Evolutionary conservation across 768 basidiomycete species (phyloP).

Genomic region (Lactarius indigo): DNA sequence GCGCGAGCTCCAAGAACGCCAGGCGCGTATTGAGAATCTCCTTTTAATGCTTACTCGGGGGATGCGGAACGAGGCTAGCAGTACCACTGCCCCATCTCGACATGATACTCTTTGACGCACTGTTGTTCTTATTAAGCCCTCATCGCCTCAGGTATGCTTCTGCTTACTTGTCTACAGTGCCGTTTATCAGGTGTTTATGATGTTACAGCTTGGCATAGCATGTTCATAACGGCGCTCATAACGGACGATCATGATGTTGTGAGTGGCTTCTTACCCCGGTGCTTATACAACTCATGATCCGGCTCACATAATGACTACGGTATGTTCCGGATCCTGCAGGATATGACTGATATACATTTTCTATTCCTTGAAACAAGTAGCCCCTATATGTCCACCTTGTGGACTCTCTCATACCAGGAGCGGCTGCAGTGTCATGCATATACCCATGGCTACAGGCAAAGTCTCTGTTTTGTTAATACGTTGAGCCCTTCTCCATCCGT

Average conservation of each 20-base stretch:
- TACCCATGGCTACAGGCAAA: background rate
- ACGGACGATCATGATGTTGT: background rate
- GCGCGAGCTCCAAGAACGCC: slow-evolving; percentile 76
- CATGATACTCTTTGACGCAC: slow-evolving; percentile 21
- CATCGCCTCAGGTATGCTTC: background rate
- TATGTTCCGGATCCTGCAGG: background rate
- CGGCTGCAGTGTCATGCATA: background rate
- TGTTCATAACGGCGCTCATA: background rate
- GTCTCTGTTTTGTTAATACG: background rate
- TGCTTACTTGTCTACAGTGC: background rate
- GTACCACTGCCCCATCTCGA: slow-evolving; percentile 12
- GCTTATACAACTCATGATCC: background rate
- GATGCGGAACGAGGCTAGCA: slow-evolving; percentile 44
- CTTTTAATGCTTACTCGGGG: slow-evolving; percentile 65
- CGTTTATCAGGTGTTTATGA: background rate
- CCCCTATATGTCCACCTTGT: background rate
- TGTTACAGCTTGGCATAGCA: background rate
- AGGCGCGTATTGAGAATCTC: slow-evolving; percentile 73
- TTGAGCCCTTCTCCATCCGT: background rate
- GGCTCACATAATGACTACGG: background rate
- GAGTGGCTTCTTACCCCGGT: background rate
- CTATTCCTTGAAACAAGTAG: background rate
- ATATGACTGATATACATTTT: background rate
- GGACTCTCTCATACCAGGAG: background rate
- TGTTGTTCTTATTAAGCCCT: too few relatives aligned